These are phyloP conservation scores for Alternaria panax DNA, from an alignment of 2,329 filamentous ascomycete species.

Conservation along the genomic window DNA sequence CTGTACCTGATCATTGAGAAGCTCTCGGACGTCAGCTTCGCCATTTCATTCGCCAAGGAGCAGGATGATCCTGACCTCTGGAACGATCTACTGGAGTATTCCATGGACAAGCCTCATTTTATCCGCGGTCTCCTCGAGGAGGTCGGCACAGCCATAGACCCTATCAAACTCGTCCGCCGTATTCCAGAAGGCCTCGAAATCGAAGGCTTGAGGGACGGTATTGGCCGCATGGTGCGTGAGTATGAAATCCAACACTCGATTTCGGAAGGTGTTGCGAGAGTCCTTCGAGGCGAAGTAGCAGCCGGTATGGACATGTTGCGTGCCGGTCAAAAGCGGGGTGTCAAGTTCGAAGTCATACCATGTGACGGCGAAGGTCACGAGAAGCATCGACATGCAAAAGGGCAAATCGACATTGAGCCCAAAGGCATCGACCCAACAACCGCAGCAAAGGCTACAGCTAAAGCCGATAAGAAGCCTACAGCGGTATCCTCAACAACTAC, in stretches of 20 bases:
- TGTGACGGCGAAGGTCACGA: conserved; percentile 47
- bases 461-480: conserved; percentile 33
- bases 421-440: conserved; percentile 39
- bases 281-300: conserved; percentile 86
- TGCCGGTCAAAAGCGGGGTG: conserved; percentile 79
- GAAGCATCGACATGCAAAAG: conserved; percentile 22
- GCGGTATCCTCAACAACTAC: conserved; percentile 29
- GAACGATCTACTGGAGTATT: conserved; percentile 93
- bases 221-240: conserved; percentile 91
- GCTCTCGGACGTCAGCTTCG: conserved; percentile 88
- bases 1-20: conserved; percentile 92
- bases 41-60: conserved; percentile 92
- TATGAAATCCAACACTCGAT: conserved; percentile 96
- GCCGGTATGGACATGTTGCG: conserved; percentile 82
- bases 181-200: conserved; percentile 96
- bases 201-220: conserved; percentile 84
- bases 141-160: conserved; percentile 91
- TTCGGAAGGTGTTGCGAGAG: conserved; percentile 84
- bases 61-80: conserved; percentile 92
- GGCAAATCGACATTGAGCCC: conserved; percentile 37
- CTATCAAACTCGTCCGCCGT: conserved; percentile 84
- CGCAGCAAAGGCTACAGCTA: conserved; percentile 29
- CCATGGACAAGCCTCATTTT: conserved; percentile 96
- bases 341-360: conserved; percentile 81
- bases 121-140: conserved; percentile 91